Percentiles rank a stretch among this genome's conserved stretches.
These are phyloP conservation scores for Helotiales sp. DNA, from an alignment of 2,329 filamentous ascomycete genomes.

Conservation along the genomic window DNA sequence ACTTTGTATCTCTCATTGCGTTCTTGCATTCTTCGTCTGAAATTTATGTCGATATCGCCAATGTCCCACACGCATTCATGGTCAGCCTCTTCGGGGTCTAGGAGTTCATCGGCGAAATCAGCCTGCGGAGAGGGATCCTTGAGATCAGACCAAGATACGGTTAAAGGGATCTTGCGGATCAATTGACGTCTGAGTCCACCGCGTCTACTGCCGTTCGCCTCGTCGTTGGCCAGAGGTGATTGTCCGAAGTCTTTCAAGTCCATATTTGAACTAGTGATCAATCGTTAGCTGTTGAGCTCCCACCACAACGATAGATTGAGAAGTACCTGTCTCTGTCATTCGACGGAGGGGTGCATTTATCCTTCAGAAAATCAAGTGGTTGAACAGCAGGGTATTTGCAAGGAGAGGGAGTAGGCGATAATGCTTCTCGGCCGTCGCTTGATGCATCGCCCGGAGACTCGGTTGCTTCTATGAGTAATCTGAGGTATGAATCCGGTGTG, in stretches of 20 bases:
- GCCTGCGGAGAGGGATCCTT: background rate
- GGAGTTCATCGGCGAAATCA: background rate
- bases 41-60: constrained; percentile 14
- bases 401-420: constrained; percentile 12
- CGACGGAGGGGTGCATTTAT: background rate
- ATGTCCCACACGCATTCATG: background rate
- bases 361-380: constrained; percentile 16
- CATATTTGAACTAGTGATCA: background rate
- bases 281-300: background rate
- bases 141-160: background rate
- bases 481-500: constrained; percentile 24
- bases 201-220: background rate
- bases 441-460: background rate
- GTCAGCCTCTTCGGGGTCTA: background rate
- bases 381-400: constrained; percentile 7
- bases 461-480: constrained; percentile 15
- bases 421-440: background rate
- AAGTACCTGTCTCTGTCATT: background rate
- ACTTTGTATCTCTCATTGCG: constrained; percentile 9
- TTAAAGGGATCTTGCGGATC: background rate
- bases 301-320: background rate
- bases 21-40: constrained; percentile 7
- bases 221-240: background rate
- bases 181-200: background rate
- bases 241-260: background rate